Conservation (phyloP, 306 rosid species). For the Luffa aegyptiaca region DNA sequence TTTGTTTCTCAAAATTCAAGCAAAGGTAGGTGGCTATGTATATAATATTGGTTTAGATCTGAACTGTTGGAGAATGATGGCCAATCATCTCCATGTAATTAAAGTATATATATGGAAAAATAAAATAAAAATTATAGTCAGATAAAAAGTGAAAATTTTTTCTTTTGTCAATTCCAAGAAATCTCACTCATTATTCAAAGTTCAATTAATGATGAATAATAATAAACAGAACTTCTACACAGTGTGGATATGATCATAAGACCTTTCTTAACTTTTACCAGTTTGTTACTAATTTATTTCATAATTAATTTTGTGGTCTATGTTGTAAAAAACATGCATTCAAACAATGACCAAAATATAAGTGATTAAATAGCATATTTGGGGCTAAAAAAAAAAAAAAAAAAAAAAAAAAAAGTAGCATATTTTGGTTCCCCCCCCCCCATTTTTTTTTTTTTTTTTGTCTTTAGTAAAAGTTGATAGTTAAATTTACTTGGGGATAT, state of each 20-base stretch:
- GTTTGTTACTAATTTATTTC: background rate
- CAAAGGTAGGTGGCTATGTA: slow-evolving; percentile 4
- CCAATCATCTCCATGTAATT: slow-evolving; percentile 5
- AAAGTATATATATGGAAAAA: background rate
- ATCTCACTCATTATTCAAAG: background rate
- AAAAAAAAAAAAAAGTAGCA: too few relatives aligned
- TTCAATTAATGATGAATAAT: background rate
- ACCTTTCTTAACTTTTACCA: background rate
- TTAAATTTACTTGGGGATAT: too few relatives aligned
- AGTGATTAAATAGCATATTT: background rate
- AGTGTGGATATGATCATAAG: background rate
- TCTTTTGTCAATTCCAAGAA: slow-evolving; percentile 4
- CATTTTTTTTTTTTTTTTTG: too few relatives aligned
- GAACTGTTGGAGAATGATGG: slow-evolving; percentile 6
- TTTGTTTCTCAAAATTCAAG: background rate
- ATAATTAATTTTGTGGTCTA: background rate
- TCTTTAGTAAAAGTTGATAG: background rate
- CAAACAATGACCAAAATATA: background rate
- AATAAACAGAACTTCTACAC: background rate
- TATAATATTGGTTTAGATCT: background rate
- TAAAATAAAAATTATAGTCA: background rate
- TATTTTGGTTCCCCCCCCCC: too few relatives aligned
- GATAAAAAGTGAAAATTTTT: background rate
- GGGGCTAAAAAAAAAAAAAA: too few relatives aligned
- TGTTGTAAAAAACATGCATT: background rate